Conservation (phyloP, 2,329 filamentous ascomycete species). For the Fonsecaea pedrosoi region DNA sequence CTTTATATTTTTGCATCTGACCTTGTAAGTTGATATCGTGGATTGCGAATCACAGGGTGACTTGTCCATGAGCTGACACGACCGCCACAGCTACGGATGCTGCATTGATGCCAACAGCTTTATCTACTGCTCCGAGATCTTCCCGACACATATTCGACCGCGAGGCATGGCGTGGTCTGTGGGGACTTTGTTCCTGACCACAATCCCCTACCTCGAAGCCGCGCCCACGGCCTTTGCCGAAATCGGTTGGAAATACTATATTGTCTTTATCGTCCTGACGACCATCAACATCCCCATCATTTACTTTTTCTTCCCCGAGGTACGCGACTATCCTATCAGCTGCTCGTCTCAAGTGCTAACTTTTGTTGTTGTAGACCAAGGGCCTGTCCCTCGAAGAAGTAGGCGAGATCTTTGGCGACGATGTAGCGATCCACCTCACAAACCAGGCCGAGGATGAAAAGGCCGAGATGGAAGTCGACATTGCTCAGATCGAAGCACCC, state of each 20-base stretch:
- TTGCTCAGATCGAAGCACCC: no score
- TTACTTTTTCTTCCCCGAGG: constrained; percentile 41
- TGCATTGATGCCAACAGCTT: constrained; percentile 14
- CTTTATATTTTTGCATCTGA: constrained; percentile 26
- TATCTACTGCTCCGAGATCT: constrained; percentile 20
- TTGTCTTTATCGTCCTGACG: constrained; percentile 34
- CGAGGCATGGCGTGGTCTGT: constrained; percentile 8
- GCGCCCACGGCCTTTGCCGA: constrained; percentile 41
- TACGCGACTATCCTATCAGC: background rate
- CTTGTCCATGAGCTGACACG: background rate
- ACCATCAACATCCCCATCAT: constrained; percentile 37
- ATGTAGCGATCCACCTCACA: no score
- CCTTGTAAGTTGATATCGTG: constrained; percentile 4
- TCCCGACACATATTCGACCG: constrained; percentile 22
- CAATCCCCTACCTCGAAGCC: constrained; percentile 14
- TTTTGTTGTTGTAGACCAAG: constrained; percentile 34
- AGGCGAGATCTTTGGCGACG: constrained; percentile 41
- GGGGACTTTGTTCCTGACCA: constrained; percentile 1
- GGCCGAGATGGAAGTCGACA: no score
- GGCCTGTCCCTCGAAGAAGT: constrained; percentile 44
- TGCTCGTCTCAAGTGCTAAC: no score
- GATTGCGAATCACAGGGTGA: background rate
- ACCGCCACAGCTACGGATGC: constrained; percentile 1
- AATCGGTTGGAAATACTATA: constrained; percentile 44
- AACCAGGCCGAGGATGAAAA: no score